Evolutionary conservation across 164 flowering plant species (phyloP).

Genomic region (Kalanchoe fedtschenkoi): DNA sequence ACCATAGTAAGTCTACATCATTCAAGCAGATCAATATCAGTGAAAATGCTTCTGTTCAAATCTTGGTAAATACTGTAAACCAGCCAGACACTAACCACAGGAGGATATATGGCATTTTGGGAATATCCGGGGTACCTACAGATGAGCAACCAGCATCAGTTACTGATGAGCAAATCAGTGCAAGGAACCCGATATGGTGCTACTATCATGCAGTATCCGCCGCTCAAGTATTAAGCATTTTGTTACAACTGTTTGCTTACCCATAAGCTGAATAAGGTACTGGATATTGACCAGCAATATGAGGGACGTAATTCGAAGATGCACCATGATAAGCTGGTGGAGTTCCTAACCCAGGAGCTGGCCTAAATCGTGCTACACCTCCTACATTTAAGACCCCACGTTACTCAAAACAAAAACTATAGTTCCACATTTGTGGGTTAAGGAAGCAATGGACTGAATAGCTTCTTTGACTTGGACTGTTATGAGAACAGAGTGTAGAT

Average conservation of each 20-base stretch:
- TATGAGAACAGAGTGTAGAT: neutral
- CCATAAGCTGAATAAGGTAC: constrained; percentile 52
- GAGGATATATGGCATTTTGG: constrained; percentile 47
- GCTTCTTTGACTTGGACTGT: constrained; percentile 8
- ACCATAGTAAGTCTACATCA: constrained; percentile 46
- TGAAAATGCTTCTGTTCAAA: neutral
- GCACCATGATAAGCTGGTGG: constrained; percentile 32
- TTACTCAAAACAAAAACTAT: neutral
- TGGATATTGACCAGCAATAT: constrained; percentile 34
- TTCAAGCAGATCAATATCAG: neutral
- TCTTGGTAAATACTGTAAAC: neutral
- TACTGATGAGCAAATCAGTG: neutral
- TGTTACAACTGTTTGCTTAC: constrained; percentile 18
- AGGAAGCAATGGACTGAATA: neutral
- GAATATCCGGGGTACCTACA: constrained; percentile 50
- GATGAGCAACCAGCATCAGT: neutral
- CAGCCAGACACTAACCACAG: constrained; percentile 33
- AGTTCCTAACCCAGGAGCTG: constrained; percentile 22
- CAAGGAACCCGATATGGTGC: neutral
- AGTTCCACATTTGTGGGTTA: neutral
- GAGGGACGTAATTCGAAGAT: constrained; percentile 30
- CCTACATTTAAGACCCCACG: constrained; percentile 6
- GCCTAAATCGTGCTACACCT: constrained; percentile 42
- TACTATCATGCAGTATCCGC: neutral
- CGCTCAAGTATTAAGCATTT: neutral